Evolutionary conservation across 345 rosid species (phyloP).

Genomic region (Adansonia digitata): DNA sequence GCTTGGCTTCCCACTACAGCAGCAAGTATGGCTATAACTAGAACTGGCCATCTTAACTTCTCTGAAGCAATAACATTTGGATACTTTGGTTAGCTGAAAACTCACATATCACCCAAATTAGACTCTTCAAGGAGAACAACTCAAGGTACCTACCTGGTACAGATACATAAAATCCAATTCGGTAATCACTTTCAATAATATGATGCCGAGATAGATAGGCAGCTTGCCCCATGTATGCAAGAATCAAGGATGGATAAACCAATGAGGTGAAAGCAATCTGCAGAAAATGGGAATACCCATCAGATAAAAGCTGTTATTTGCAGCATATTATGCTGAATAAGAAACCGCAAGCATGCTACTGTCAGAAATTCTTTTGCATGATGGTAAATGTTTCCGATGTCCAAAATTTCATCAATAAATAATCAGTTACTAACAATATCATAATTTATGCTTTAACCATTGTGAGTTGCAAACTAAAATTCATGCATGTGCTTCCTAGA

Average conservation of each 20-base stretch:
- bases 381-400: not conserved
- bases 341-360: not conserved
- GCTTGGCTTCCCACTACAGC: conserved; percentile 98
- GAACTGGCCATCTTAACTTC: conserved; percentile 87
- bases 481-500: not conserved
- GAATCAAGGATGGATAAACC: conserved; percentile 90
- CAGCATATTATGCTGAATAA: not conserved
- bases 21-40: conserved; percentile 86
- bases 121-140: not conserved
- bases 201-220: conserved; percentile 90
- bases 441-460: too few relatives aligned
- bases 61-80: conserved; percentile 38
- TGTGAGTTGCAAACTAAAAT: not conserved
- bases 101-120: not conserved
- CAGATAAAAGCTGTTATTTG: not conserved
- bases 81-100: not conserved
- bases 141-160: conserved; percentile 65
- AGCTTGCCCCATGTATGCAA: conserved; percentile 99
- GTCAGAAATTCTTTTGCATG: not conserved
- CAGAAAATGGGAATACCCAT: conserved; percentile 14
- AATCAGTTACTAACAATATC: not conserved
- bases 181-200: conserved; percentile 44
- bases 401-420: not conserved
- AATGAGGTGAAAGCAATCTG: conserved; percentile 90
- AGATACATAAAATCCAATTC: conserved; percentile 87